Conservation (phyloP, 73 alveolate species). For the Tetrahymena borealis region DNA sequence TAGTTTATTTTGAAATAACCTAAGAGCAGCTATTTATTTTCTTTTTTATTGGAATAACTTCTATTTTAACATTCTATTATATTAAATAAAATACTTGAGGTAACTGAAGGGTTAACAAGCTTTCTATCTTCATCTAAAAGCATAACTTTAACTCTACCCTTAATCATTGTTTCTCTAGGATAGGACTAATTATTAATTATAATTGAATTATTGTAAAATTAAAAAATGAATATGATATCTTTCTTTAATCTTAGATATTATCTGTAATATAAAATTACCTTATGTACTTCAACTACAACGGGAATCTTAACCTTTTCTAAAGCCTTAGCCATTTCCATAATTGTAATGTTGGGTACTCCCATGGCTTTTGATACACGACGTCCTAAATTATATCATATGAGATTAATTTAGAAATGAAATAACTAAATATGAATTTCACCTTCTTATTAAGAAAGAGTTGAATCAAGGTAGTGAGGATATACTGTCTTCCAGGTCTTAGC, state of each 20-base stretch:
- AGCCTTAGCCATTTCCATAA: background rate
- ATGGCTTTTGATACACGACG: constrained; percentile 1
- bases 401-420: no score
- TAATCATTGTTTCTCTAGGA: background rate
- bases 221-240: no score
- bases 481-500: background rate
- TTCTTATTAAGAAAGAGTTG: background rate
- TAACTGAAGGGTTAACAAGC: background rate
- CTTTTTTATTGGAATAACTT: no score
- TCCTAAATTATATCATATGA: no score
- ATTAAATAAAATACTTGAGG: background rate
- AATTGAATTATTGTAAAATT: background rate
- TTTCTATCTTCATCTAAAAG: background rate
- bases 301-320: background rate
- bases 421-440: no score
- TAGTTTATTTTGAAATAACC: no score
- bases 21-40: no score
- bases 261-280: background rate
- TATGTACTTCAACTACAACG: background rate
- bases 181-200: background rate
- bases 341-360: background rate
- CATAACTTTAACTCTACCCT: background rate
- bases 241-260: no score
- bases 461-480: background rate
- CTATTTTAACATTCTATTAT: background rate